Conservation (phyloP, 108 stramenopile species). For the Cylindrotheca fusiformis region DNA sequence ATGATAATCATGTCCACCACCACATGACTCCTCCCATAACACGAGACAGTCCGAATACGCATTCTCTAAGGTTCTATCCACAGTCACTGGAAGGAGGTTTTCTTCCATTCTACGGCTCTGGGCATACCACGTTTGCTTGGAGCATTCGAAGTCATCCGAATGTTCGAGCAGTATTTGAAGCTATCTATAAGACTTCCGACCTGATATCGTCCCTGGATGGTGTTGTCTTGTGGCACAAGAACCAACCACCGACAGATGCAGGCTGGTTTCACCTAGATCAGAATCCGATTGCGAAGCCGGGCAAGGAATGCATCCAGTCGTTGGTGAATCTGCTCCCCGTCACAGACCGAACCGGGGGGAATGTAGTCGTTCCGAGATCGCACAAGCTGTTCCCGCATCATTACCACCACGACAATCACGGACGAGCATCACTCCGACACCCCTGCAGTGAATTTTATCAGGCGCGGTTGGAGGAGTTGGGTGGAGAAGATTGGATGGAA, state of each 20-base stretch:
- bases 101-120: conserved; percentile 37
- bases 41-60: background rate
- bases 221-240: conserved; percentile 19
- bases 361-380: conserved; percentile 27
- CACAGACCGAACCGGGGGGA: conserved; percentile 22
- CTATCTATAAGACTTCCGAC: conserved; percentile 4
- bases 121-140: conserved; percentile 30
- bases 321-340: conserved; percentile 32
- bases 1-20: too few species aligned
- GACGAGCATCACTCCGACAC: background rate
- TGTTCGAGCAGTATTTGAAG: conserved; percentile 15
- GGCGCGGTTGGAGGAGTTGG: conserved; percentile 18
- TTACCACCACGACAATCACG: background rate
- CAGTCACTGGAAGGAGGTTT: conserved; percentile 26
- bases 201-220: conserved; percentile 32
- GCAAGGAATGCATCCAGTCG: conserved; percentile 11
- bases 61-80: conserved; percentile 9
- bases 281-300: conserved; percentile 26
- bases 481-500: conserved; percentile 38
- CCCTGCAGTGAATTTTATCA: conserved; percentile 16
- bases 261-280: conserved; percentile 43
- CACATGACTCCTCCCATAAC: background rate
- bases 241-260: conserved; percentile 16
- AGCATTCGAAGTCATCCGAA: conserved; percentile 13
- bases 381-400: conserved; percentile 33